These are phyloP conservation scores for Pseudopyricularia javanii DNA, from an alignment of 2,329 filamentous ascomycete genomes.

Conservation along the genomic window DNA sequence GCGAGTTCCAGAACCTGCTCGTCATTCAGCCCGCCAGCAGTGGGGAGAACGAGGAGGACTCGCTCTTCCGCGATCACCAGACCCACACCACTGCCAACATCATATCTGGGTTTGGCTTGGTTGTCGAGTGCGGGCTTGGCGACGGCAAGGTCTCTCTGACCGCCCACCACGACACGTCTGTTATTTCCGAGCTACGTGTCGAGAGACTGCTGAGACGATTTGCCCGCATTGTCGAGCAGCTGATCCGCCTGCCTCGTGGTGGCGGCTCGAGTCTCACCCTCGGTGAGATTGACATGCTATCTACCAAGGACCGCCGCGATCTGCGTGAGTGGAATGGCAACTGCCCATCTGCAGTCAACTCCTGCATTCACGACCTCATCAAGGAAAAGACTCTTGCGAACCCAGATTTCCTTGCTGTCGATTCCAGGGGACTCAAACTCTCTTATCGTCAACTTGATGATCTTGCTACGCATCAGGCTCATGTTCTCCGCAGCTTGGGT, in stretches of 20 bases:
- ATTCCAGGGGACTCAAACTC: background rate
- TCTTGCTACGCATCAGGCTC: constrained; percentile 3
- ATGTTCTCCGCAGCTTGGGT: background rate
- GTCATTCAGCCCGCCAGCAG: constrained; percentile 14
- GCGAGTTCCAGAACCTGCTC: constrained; percentile 16
- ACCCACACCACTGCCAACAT: constrained; percentile 6
- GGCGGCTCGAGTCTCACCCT: background rate
- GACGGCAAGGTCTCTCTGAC: background rate
- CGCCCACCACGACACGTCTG: background rate
- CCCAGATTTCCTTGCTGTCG: background rate
- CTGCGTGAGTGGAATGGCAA: background rate
- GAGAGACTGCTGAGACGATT: background rate
- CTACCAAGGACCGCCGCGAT: background rate
- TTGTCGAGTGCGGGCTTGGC: background rate
- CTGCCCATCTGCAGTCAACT: background rate
- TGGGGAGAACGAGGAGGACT: background rate
- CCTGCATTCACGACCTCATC: background rate
- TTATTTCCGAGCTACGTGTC: background rate
- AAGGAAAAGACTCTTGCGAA: background rate
- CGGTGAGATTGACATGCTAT: background rate
- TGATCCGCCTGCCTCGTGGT: background rate
- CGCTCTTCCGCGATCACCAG: background rate
- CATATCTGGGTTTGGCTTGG: background rate
- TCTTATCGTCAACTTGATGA: background rate
- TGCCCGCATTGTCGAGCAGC: background rate